These are phyloP conservation scores for Aspergillus texensis DNA, from an alignment of 2,329 filamentous ascomycete genomes.

Conservation along the genomic window DNA sequence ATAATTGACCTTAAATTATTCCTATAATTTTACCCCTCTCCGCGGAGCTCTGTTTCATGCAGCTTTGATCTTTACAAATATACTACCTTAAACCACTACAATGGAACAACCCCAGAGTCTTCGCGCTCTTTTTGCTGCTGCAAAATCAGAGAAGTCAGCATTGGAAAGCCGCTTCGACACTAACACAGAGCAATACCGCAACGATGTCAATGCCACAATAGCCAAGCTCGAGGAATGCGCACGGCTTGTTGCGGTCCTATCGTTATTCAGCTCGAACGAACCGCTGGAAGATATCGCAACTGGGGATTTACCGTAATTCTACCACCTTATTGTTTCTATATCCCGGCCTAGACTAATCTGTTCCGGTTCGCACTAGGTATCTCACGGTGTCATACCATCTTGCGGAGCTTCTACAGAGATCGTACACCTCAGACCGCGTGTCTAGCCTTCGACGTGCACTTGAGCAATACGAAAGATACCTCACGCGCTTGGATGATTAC, in stretches of 20 bases:
- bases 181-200: constrained; percentile 67
- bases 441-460: constrained; percentile 65
- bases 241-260: constrained; percentile 67
- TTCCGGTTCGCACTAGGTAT: constrained; percentile 53
- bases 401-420: constrained; percentile 75
- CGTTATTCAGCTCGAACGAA: constrained; percentile 91
- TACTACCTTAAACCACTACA: constrained; percentile 25
- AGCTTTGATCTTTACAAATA: neutral
- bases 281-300: constrained; percentile 83
- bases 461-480: constrained; percentile 74
- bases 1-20: neutral
- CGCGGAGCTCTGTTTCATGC: constrained; percentile 24
- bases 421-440: constrained; percentile 66
- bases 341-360: constrained; percentile 22
- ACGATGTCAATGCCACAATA: constrained; percentile 68
- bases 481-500: constrained; percentile 78
- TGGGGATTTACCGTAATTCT: constrained; percentile 71
- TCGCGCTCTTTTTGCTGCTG: constrained; percentile 56
- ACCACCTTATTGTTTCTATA: no score
- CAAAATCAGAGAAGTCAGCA: constrained; percentile 57
- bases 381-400: constrained; percentile 76
- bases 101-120: constrained; percentile 57
- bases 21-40: constrained; percentile 9
- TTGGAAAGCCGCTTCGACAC: constrained; percentile 68
- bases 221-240: constrained; percentile 73